These are phyloP conservation scores for Phyllosticta citriasiana DNA, from an alignment of 2,329 filamentous ascomycete species.

Conservation along the genomic window DNA sequence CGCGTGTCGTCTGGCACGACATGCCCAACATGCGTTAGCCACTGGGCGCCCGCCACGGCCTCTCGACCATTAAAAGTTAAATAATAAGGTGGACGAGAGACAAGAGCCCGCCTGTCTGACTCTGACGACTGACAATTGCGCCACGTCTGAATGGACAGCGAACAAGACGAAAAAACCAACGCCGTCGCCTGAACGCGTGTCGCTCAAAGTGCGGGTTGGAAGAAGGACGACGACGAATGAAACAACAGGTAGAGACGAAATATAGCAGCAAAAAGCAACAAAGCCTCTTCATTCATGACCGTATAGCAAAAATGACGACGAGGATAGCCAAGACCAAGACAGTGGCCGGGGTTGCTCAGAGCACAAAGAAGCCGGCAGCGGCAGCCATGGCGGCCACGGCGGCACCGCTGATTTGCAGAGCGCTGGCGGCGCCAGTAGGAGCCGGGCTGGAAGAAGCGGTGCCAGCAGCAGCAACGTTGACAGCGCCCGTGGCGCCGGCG, in stretches of 20 bases:
- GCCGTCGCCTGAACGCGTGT: neutral
- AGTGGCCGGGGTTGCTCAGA: slow-evolving; percentile 16
- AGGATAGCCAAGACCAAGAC: neutral
- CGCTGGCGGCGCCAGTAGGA: slow-evolving; percentile 26
- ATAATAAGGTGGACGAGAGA: neutral
- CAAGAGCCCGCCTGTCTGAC: neutral
- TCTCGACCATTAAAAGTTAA: neutral
- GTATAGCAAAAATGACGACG: neutral
- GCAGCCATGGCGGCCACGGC: slow-evolving; percentile 22
- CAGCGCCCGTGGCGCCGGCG: neutral
- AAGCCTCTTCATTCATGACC: neutral
- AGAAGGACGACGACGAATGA: neutral
- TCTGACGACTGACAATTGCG: neutral
- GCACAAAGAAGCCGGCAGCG: slow-evolving; percentile 24
- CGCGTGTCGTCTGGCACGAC: neutral
- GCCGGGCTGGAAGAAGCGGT: slow-evolving; percentile 2
- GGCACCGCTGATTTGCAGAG: slow-evolving; percentile 21
- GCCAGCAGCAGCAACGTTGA: neutral
- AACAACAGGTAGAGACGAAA: neutral
- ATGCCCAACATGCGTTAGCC: neutral
- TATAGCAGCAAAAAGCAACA: neutral
- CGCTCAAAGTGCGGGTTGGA: neutral
- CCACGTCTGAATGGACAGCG: neutral
- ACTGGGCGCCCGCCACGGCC: neutral
- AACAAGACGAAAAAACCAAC: neutral